Percentiles rank a stretch among this genome's conserved stretches.
Evolutionary conservation across 345 rosid genomes (phyloP).

Genomic region (Excoecaria agallocha): DNA sequence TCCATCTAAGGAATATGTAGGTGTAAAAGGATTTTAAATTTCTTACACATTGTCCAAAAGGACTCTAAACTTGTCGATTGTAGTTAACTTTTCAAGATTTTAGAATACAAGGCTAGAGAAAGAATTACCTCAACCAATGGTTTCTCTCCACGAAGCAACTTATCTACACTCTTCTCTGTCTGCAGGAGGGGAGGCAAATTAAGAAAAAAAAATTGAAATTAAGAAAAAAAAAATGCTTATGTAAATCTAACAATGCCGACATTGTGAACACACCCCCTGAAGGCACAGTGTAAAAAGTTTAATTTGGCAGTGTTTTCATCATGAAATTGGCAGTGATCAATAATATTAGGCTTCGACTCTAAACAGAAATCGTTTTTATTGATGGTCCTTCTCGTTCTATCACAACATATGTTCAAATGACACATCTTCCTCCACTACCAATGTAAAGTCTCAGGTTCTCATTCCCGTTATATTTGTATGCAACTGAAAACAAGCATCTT

Average conservation of each 20-base stretch:
- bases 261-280: background rate
- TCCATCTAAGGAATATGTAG: background rate
- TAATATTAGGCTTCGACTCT: background rate
- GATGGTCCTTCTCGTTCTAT: too few relatives aligned
- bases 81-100: background rate
- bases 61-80: background rate
- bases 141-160: constrained; percentile 51
- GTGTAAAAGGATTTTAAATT: background rate
- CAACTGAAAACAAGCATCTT: too few relatives aligned
- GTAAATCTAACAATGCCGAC: background rate
- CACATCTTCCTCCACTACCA: too few relatives aligned
- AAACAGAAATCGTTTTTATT: too few relatives aligned
- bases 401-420: too few relatives aligned
- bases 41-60: background rate
- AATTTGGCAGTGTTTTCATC: background rate
- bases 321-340: background rate
- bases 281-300: background rate
- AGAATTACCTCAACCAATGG: constrained; percentile 63
- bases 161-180: constrained; percentile 73
- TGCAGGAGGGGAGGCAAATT: constrained; percentile 20
- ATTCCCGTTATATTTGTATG: too few relatives aligned
- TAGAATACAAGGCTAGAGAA: background rate
- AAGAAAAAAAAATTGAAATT: background rate
- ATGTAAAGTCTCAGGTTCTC: too few relatives aligned
- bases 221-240: background rate